Percentiles rank a stretch among this genome's conserved stretches.
Evolutionary conservation across 768 basidiomycete species (phyloP).

Genomic region (Podaxis pistillaris): DNA sequence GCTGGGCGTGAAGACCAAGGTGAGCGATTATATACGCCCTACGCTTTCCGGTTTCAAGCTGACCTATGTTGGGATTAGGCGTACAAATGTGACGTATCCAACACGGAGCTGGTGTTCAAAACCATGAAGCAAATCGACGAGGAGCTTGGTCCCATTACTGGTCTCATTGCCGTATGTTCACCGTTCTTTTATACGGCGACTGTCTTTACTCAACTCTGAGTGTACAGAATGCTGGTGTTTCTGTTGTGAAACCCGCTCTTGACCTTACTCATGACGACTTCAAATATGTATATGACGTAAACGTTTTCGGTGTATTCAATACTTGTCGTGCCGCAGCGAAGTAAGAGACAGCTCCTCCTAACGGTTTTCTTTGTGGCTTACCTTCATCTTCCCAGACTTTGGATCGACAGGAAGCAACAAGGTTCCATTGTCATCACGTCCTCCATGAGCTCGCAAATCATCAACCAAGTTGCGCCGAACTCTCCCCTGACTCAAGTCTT

Average conservation of each 20-base stretch:
- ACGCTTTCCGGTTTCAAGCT: background rate
- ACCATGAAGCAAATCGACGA: constrained; percentile 47
- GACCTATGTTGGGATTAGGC: constrained; percentile 33
- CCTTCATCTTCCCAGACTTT: constrained; percentile 32
- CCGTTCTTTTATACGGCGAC: constrained; percentile 1
- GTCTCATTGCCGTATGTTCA: constrained; percentile 52
- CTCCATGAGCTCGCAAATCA: constrained; percentile 68
- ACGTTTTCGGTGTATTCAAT: constrained; percentile 69
- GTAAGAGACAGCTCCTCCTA: constrained; percentile 25
- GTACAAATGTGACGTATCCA: constrained; percentile 60
- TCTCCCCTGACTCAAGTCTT: constrained; percentile 53
- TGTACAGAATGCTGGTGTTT: constrained; percentile 58
- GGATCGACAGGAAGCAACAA: constrained; percentile 33
- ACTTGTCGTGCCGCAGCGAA: constrained; percentile 56
- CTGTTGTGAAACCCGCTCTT: constrained; percentile 59
- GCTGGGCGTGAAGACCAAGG: constrained; percentile 43
- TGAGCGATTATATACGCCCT: constrained; percentile 29
- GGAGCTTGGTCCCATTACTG: constrained; percentile 47
- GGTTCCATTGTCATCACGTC: constrained; percentile 65
- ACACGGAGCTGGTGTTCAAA: constrained; percentile 39
- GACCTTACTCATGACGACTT: constrained; percentile 58
- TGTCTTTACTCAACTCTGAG: background rate
- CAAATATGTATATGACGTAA: constrained; percentile 50
- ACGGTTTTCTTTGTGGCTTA: background rate
- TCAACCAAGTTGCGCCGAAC: constrained; percentile 47